A percentile compares a stretch with the other conserved stretches of the same genome.
These are phyloP conservation scores for Emmonsiellopsis sp. DNA, from an alignment of 2,329 filamentous ascomycete genomes.

Conservation along the genomic window DNA sequence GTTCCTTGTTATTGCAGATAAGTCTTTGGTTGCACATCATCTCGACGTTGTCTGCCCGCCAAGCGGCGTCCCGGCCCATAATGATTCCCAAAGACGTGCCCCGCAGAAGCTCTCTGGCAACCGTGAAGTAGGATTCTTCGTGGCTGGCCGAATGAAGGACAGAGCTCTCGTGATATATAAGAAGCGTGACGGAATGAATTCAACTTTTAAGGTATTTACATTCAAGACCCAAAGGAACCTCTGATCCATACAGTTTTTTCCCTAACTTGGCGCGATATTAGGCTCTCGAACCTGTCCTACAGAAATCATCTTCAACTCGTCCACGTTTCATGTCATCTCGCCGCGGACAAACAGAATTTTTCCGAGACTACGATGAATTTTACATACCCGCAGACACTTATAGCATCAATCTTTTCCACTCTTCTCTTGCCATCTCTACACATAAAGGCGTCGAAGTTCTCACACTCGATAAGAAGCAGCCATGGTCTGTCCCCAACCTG, in stretches of 20 bases:
- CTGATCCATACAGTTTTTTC: not conserved
- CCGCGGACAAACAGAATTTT: constrained; percentile 77
- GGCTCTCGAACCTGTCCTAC: constrained; percentile 89
- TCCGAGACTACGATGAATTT: constrained; percentile 97
- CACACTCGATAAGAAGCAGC: constrained; percentile 92
- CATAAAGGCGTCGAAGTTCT: constrained; percentile 90
- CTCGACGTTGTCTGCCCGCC: constrained; percentile 67
- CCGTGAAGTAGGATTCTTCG: constrained; percentile 94
- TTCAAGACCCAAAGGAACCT: constrained; percentile 4
- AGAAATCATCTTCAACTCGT: constrained; percentile 81
- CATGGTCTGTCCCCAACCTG: constrained; percentile 86
- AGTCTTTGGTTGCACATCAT: constrained; percentile 84
- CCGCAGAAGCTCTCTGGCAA: constrained; percentile 80
- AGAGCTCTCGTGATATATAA: constrained; percentile 93
- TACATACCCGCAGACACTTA: constrained; percentile 95
- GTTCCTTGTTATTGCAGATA: constrained; percentile 84
- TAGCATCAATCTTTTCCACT: constrained; percentile 92
- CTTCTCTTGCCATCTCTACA: constrained; percentile 83
- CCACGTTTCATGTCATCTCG: constrained; percentile 51
- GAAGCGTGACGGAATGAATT: constrained; percentile 83
- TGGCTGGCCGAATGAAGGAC: constrained; percentile 94
- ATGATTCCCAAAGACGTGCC: constrained; percentile 70
- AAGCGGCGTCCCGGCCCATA: constrained; percentile 38
- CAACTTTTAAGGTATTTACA: constrained; percentile 64
- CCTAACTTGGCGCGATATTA: constrained; percentile 22